These are phyloP conservation scores for Ailanthus altissimus DNA, from an alignment of 345 rosid species.

Conservation along the genomic window DNA sequence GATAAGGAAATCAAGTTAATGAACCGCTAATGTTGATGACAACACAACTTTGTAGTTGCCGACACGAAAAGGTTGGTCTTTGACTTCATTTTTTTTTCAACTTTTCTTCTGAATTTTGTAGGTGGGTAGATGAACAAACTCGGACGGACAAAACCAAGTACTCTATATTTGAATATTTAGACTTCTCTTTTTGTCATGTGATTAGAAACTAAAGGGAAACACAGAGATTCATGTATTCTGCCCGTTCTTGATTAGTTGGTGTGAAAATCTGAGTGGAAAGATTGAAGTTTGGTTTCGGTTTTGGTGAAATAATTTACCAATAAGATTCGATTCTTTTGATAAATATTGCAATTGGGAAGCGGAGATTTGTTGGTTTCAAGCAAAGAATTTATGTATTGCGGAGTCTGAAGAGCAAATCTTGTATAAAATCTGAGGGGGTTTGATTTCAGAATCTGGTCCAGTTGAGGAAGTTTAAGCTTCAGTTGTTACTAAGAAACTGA, in stretches of 20 bases:
- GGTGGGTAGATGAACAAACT: conserved; percentile 66
- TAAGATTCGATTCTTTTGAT: conserved; percentile 36
- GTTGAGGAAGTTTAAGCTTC: conserved; percentile 4
- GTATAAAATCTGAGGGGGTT: conserved; percentile 26
- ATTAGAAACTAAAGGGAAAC: background rate
- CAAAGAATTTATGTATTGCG: conserved; percentile 8
- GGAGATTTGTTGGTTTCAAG: conserved; percentile 5
- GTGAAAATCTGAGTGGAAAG: conserved; percentile 28
- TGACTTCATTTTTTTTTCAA: conserved; percentile 9
- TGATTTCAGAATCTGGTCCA: conserved; percentile 14
- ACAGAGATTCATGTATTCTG: background rate
- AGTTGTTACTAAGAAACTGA: background rate
- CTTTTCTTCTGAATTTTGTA: conserved; percentile 23
- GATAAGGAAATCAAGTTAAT: background rate
- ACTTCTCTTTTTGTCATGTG: conserved; percentile 13
- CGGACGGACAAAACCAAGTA: conserved; percentile 46
- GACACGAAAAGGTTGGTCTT: conserved; percentile 36
- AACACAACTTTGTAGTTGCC: conserved; percentile 29
- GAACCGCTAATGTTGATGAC: conserved; percentile 12
- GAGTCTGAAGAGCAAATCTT: conserved; percentile 8
- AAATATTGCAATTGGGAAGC: conserved; percentile 21
- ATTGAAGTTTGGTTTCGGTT: conserved; percentile 33
- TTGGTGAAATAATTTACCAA: conserved; percentile 45
- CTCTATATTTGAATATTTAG: conserved; percentile 11
- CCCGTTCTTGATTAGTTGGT: conserved; percentile 30